phyloP scores from a whole-genome alignment of 768 basidiomycete species.

The Wakefieldia striispora region DNA sequence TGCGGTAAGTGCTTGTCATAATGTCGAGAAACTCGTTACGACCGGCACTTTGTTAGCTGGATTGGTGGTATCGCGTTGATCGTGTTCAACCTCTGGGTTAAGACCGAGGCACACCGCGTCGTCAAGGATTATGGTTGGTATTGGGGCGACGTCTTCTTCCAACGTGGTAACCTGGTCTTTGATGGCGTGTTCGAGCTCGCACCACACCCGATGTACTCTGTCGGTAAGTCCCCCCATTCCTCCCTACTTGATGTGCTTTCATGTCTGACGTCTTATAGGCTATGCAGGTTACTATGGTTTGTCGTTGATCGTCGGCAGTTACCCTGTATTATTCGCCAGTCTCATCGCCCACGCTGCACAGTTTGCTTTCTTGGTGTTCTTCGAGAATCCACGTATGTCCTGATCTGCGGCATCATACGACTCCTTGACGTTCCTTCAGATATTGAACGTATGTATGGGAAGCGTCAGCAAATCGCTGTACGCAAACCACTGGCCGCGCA shows the following conservation, averaged over 20 bases:
- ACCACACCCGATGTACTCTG: conserved; percentile 95
- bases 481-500: conserved; percentile 60
- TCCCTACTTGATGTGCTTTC: not conserved
- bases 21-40: not conserved
- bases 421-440: conserved; percentile 44
- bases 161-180: conserved; percentile 90
- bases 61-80: conserved; percentile 81
- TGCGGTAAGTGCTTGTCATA: conserved; percentile 53
- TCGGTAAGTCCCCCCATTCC: conserved; percentile 41
- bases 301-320: conserved; percentile 86
- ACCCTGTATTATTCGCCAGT: conserved; percentile 88
- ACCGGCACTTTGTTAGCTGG: conserved; percentile 56
- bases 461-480: conserved; percentile 85
- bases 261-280: conserved; percentile 41
- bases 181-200: conserved; percentile 97
- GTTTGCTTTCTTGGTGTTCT: conserved; percentile 92
- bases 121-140: conserved; percentile 99
- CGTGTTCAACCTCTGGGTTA: conserved; percentile 97
- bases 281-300: conserved; percentile 98
- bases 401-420: not conserved
- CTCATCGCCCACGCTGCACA: conserved; percentile 95
- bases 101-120: conserved; percentile 94
- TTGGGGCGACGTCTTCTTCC: conserved; percentile 93
- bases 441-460: conserved; percentile 91
- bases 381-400: conserved; percentile 93